phyloP scores from a whole-genome alignment of 139 green algal species.

The Chlorella sorokiniana region DNA sequence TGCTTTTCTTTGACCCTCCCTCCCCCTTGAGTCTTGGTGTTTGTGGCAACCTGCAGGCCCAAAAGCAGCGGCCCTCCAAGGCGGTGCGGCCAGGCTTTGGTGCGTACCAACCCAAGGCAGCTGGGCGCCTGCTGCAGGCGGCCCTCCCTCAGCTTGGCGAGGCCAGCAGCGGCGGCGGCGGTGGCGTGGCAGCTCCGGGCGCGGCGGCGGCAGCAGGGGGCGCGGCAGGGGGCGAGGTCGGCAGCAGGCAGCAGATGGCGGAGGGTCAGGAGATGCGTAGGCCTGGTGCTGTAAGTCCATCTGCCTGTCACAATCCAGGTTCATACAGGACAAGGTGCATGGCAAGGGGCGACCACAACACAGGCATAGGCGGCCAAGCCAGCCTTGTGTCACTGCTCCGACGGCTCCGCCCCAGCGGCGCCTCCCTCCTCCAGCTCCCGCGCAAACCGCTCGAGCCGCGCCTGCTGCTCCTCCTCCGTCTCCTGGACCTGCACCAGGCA shows the following conservation, averaged over 20 bases:
- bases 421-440: constrained; percentile 67
- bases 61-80: neutral
- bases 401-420: constrained; percentile 15
- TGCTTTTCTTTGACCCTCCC: too few relatives aligned
- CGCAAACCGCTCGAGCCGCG: constrained; percentile 76
- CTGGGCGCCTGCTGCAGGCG: constrained; percentile 11
- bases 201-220: neutral
- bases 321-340: too few relatives aligned
- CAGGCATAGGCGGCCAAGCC: too few relatives aligned
- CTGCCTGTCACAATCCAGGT: too few relatives aligned
- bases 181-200: neutral
- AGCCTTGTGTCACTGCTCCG: neutral
- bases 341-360: too few relatives aligned
- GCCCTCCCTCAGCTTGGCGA: constrained; percentile 9
- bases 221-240: neutral
- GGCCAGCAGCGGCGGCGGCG: neutral
- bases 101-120: constrained; percentile 24
- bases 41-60: neutral
- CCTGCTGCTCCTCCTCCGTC: constrained; percentile 77
- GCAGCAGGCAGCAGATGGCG: neutral
- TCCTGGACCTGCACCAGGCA: constrained; percentile 60
- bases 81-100: constrained; percentile 13
- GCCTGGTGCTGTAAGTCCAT: too few relatives aligned
- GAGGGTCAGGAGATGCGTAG: neutral
- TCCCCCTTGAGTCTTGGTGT: neutral